Base-by-base conservation (phyloP, 2,329 filamentous ascomycete genomes). In the Xylaria arbuscula region DNA sequence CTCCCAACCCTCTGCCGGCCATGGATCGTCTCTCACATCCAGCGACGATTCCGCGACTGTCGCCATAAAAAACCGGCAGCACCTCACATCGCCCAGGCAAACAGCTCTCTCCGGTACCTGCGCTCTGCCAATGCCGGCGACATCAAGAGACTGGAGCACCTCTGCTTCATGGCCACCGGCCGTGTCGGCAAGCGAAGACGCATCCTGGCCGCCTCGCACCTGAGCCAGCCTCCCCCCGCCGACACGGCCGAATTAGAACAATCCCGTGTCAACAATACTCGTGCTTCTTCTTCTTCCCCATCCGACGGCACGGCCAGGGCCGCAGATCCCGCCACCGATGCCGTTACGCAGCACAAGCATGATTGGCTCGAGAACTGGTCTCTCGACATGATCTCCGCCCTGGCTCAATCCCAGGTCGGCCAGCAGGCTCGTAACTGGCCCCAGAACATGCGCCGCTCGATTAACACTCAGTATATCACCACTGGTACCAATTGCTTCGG, bases 71-170 rank as follows among this genome's bases (percentile, higher is more conserved):
- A 67, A 10, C 55, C 72, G 0, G 62, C 76, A 3, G 62, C 64
- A 9, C 53, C 50, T 9, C 80, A 81, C n/a, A 70, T 86, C 19
- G 76, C 79, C 11, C 75, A 81, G 28, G 87, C 83, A 1, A 77
- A 79, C 54, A 76, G 80, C 28, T 72, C 78, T n/a, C 79, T 88
- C 22, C 83, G 83, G 42, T 80, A 78, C 11, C 78, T 91, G 0
- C 82, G 84, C 40, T 85, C 85, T 2, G 87, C 87, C 71, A 86
- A 87, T 70, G 75, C 79, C 11, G 88, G 88, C 40, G 81, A 87
- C 68, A 67, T 80, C 40, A 59, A 70, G 0, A 83, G 83, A 58
- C 83, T 90, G 80, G 76, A 80, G 36, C 79, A 76, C 10, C 77
- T 90, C 9, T 79, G 89, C 38, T 72, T 80, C 51, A 75, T 82